Conservation (phyloP, 345 rosid species). For the Rhodamnia argentea region DNA sequence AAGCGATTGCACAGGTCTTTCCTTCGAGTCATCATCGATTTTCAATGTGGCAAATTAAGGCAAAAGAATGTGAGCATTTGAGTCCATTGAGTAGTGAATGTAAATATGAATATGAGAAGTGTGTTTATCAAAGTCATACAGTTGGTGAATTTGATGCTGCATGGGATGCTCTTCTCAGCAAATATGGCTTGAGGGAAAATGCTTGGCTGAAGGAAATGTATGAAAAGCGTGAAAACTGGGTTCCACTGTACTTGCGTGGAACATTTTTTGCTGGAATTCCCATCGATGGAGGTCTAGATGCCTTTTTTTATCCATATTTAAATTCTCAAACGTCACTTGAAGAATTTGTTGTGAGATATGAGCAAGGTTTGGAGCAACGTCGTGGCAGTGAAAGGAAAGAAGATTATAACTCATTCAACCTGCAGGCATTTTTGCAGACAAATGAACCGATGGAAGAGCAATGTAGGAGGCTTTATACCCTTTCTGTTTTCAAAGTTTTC, state of each 20-base stretch:
- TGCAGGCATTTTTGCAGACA: constrained; percentile 60
- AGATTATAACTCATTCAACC: constrained; percentile 63
- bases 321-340: constrained; percentile 41
- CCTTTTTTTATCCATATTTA: constrained; percentile 55
- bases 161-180: constrained; percentile 54
- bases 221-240: constrained; percentile 69
- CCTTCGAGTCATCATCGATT: constrained; percentile 72
- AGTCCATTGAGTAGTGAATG: constrained; percentile 43
- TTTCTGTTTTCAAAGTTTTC: constrained; percentile 55
- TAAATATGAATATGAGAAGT: constrained; percentile 58
- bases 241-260: constrained; percentile 55
- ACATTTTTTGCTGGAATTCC: constrained; percentile 80
- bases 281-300: constrained; percentile 31
- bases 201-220: constrained; percentile 66
- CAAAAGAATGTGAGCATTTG: constrained; percentile 52
- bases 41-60: constrained; percentile 67
- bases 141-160: constrained; percentile 45
- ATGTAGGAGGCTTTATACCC: constrained; percentile 71
- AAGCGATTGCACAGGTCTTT: constrained; percentile 60
- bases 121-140: constrained; percentile 63
- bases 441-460: constrained; percentile 83
- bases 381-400: constrained; percentile 77
- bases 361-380: constrained; percentile 53
- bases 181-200: constrained; percentile 49
- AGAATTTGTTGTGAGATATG: constrained; percentile 56